Evolutionary conservation across 1,284 basidiomycete genomes (phyloP).

Genomic region (Xerocomus amazonicus): DNA sequence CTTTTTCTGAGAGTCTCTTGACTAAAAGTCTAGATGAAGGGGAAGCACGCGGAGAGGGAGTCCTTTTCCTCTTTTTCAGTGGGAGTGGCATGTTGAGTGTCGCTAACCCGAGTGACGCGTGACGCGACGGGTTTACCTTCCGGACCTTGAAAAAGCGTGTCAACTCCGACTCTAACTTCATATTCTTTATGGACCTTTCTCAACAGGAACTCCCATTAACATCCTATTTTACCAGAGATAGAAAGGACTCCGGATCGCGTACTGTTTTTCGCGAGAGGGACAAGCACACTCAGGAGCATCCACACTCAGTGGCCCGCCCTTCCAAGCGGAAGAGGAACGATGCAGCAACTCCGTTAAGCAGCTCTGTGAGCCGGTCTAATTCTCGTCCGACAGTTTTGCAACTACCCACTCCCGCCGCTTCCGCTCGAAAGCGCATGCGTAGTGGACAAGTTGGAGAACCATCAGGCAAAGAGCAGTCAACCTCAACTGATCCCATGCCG

Average conservation of each 20-base stretch:
- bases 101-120: slow-evolving; percentile 26
- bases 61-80: slow-evolving; percentile 59
- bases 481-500: neutral
- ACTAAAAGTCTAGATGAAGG: slow-evolving; percentile 65
- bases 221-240: slow-evolving; percentile 20
- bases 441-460: neutral
- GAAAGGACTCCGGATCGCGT: slow-evolving; percentile 7
- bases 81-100: slow-evolving; percentile 32
- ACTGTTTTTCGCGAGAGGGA: slow-evolving; percentile 4
- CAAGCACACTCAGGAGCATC: neutral
- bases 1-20: slow-evolving; percentile 81
- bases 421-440: slow-evolving; percentile 18
- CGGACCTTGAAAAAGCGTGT: slow-evolving; percentile 24
- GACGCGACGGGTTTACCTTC: slow-evolving; percentile 27
- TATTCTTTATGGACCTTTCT: slow-evolving; percentile 29
- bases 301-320: slow-evolving; percentile 4
- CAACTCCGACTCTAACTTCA: neutral
- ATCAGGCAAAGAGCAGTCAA: neutral
- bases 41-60: slow-evolving; percentile 11
- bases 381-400: slow-evolving; percentile 11
- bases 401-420: slow-evolving; percentile 24
- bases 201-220: slow-evolving; percentile 34
- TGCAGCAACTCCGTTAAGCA: slow-evolving; percentile 1
- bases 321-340: slow-evolving; percentile 22
- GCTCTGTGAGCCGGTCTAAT: slow-evolving; percentile 4